Base-by-base conservation (phyloP, 2,329 filamentous ascomycete species). In the Ophiosphaerella korrae region DNA sequence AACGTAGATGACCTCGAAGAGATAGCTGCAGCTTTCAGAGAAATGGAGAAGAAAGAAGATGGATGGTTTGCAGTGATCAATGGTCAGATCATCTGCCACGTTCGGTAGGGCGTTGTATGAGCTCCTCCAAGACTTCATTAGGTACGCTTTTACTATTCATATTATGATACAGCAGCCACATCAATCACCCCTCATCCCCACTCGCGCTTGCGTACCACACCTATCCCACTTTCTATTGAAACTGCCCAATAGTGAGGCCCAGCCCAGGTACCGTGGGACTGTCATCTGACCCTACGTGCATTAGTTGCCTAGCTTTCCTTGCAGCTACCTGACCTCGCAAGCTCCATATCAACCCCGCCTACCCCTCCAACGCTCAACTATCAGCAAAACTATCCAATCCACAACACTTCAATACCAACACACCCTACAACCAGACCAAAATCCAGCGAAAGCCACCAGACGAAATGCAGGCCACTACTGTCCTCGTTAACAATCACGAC, bases 41-140 rank as follows among this genome's bases (percentile, higher is more conserved):
- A 73, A 33, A 76, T 77, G 70, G 71, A 73, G 41, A 64, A 64
- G 55, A 68, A 70, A 16, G 75, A 78, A 26, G 75, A 78, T 50
- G 77, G 72, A 3, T 74, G 68, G 66, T 75, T 75, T 51, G 71
- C 69, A 1, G 67, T 73, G 14, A 68, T 77, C 60, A 71, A 78
- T 60, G 77, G 76, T 2, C 72, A 80, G 57, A 59, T 78, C 16
- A 68, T 74, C 32, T 71, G 67, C 48, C 67, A 65, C 48, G 63
- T 70, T 33, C 55, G 54, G 43, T 59, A 55, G 50, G 45, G 12
- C 45, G n/a, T 14, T 23, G 16, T 18, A 32, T 3, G 37, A 18
- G 26, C 32, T 26, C 35, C n/a, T 18, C 12, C 7, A 18, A n/a
- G 9, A 38, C 13, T n/a, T 18, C 14, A 26, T 43, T 31, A 24